Evolutionary conservation across 2,329 filamentous ascomycete genomes (phyloP), one percentile per base, ranked within the genome.

Genomic region (Epichloe scottii): DNA sequence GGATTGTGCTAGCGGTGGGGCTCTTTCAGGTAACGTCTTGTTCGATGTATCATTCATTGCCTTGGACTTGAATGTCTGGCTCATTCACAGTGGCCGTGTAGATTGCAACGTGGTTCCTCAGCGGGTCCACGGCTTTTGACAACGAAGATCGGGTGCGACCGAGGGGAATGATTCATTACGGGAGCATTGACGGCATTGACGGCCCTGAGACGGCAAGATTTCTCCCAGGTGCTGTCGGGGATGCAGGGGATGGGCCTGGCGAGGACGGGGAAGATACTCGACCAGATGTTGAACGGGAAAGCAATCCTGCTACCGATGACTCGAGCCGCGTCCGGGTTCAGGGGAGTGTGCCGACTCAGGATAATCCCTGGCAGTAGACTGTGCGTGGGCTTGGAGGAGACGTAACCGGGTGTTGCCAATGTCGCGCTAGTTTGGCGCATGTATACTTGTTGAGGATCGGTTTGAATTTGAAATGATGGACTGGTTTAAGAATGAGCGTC

Each of bases 1-100:
- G 67, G 0, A 69, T 81, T n/a, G 71, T 73, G 1, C 49, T 78
- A 1, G 61, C 66, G 1, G 70, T 77, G 12, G 77, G 73, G 17
- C 48, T 75, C 3, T 64, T 79, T 46, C 75, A 80, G 70, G 76
- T 56, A 39, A 11, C 35, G 38, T 35, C 6, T n/a, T 15, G 11
- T 30, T 5, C 19, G 8, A 7, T 10, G 26, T 2, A n/a, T 4
- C 8, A 30, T 40, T 26, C 8, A 7, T 30, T 30, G 26, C 26
- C 26, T 30, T 30, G 26, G 26, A 30, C 26, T 11, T 10, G 26
- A 30, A 30, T 11, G 21, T 41, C n/a, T 48, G 14, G 38, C 43
- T 50, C 6, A 51, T 15, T 6, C 5, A 17, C 7, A 5, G 14
- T 23, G 11, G 12, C 7, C 14, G 8, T 33, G 7, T 33, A 51